These are phyloP conservation scores for Funneliformis mosseae DNA, from an alignment of 192 early-diverging fungal genomes.

Conservation along the genomic window DNA sequence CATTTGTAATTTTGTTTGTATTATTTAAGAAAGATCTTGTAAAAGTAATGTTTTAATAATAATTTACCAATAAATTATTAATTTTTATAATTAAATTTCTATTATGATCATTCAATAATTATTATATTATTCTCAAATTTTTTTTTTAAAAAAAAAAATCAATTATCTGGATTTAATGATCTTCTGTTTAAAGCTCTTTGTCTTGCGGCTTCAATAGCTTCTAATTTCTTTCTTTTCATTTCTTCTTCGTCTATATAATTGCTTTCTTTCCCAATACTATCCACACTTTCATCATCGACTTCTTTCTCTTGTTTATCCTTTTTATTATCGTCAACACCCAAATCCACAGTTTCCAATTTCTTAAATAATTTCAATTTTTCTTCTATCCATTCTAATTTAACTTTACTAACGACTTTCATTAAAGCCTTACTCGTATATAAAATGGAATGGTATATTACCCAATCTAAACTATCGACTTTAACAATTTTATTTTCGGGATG, in stretches of 20 bases:
- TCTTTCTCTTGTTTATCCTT: neutral
- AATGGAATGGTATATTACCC: slow-evolving; percentile 93
- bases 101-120: too few relatives aligned
- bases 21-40: too few relatives aligned
- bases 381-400: slow-evolving; percentile 85
- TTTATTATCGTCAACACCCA: slow-evolving; percentile 8
- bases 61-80: too few relatives aligned
- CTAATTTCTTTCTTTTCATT: slow-evolving; percentile 42
- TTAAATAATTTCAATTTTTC: slow-evolving; percentile 60
- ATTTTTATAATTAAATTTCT: too few relatives aligned
- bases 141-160: neutral
- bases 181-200: slow-evolving; percentile 48
- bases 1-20: too few relatives aligned
- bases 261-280: neutral
- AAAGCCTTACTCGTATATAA: slow-evolving; percentile 94
- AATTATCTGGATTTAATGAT: slow-evolving; percentile 3
- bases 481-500: slow-evolving; percentile 70
- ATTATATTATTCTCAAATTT: too few relatives aligned
- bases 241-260: slow-evolving; percentile 24
- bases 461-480: slow-evolving; percentile 69
- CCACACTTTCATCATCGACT: neutral
- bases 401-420: slow-evolving; percentile 93
- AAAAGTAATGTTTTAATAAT: too few relatives aligned
- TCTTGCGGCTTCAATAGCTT: slow-evolving; percentile 45
- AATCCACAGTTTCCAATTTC: neutral